Percentiles rank a stretch among this genome's conserved stretches.
These are phyloP conservation scores for Cladosporium sp. DNA, from an alignment of 2,329 filamentous ascomycete genomes.

Conservation along the genomic window DNA sequence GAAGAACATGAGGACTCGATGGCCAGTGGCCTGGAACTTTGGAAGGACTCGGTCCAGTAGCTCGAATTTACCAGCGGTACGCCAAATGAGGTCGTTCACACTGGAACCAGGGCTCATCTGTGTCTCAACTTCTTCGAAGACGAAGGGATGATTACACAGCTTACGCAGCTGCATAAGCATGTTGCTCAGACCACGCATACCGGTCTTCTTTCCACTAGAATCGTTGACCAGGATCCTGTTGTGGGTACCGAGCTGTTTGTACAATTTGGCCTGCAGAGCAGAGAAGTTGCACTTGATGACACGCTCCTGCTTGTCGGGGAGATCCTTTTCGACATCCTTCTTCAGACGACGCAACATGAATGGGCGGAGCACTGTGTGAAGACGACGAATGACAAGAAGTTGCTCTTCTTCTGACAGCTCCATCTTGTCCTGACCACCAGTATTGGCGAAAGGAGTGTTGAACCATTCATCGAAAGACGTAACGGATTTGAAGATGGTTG, in stretches of 20 bases:
- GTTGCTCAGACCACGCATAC: conserved; percentile 92
- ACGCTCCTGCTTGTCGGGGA: conserved; percentile 98
- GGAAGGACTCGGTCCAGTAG: conserved; percentile 87
- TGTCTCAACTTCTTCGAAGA: conserved; percentile 96
- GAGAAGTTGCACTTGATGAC: conserved; percentile 99
- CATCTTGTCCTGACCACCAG: conserved; percentile 97
- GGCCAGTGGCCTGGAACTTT: conserved; percentile 86
- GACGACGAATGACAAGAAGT: conserved; percentile 92
- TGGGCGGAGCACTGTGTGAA: conserved; percentile 95
- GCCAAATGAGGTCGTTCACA: conserved; percentile 93
- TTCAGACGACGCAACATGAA: conserved; percentile 98
- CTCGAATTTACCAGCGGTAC: conserved; percentile 96
- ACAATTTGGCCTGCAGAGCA: conserved; percentile 85
- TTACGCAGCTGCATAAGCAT: conserved; percentile 99
- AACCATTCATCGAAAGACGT: conserved; percentile 99
- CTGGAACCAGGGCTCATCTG: conserved; percentile 89
- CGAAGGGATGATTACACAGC: conserved; percentile 98
- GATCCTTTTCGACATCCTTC: conserved; percentile 98
- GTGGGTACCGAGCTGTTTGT: conserved; percentile 96
- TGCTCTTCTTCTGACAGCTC: conserved; percentile 99
- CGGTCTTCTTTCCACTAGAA: conserved; percentile 92
- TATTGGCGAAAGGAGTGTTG: conserved; percentile 98
- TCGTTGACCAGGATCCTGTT: conserved; percentile 94
- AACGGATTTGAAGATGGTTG: conserved; percentile 98
- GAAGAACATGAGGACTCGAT: conserved; percentile 99